Evolutionary conservation across 176 grass and related monocot genomes (phyloP).

Genomic region (Poa annua): DNA sequence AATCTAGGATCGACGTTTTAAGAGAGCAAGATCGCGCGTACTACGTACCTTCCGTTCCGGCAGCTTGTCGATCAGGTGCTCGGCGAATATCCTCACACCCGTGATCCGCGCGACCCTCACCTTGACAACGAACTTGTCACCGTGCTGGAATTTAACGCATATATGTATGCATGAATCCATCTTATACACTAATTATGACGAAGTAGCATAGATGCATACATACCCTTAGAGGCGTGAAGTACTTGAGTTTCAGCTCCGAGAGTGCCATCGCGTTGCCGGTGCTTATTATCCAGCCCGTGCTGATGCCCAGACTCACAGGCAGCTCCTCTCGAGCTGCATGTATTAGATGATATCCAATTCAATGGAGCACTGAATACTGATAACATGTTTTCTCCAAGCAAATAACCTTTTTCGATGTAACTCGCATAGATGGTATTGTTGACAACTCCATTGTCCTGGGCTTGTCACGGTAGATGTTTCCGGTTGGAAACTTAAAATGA

Average conservation of each 20-base stretch:
- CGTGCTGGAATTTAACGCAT: conserved; percentile 24
- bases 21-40: too few relatives aligned
- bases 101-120: conserved; percentile 44
- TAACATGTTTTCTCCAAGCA: too few relatives aligned
- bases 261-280: conserved; percentile 55
- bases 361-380: too few relatives aligned
- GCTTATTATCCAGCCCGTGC: conserved; percentile 41
- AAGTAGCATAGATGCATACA: background rate
- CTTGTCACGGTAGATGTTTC: too few relatives aligned
- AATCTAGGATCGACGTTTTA: too few relatives aligned
- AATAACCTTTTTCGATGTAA: conserved; percentile 41
- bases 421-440: conserved; percentile 55
- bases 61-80: conserved; percentile 65
- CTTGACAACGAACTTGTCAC: conserved; percentile 55
- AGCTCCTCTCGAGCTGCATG: conserved; percentile 61
- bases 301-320: conserved; percentile 44
- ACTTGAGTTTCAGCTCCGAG: conserved; percentile 56
- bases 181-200: too few relatives aligned
- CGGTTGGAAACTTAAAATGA: too few relatives aligned
- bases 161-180: too few relatives aligned
- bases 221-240: conserved; percentile 19
- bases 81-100: conserved; percentile 42
- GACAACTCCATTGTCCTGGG: too few relatives aligned
- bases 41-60: conserved; percentile 46
- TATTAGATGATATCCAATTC: too few relatives aligned